Base-by-base conservation (phyloP, 1,284 basidiomycete genomes). In the Ustilago trichophora region DNA sequence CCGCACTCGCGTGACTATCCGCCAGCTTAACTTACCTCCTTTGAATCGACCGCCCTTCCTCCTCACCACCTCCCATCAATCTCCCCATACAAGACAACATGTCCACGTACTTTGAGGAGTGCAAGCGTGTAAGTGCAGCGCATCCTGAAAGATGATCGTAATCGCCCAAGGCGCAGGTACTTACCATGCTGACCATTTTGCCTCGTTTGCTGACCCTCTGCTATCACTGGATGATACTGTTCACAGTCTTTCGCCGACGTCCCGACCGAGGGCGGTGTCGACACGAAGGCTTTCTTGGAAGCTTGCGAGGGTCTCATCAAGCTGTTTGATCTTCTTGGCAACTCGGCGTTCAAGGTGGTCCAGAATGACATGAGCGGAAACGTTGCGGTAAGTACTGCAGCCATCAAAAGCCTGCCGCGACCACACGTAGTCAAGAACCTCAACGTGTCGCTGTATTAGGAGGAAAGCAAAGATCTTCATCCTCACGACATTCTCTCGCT, bases 261-360 rank as follows among this genome's bases (percentile, higher is more conserved):
- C 26, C 87, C 90, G 29, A 86, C 92, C 77, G 92, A 90, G 63
- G 89, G 92, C 73, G 94, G 95, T 70, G 88, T 98, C 81, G 89
- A 97, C 81, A 98, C 96, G 4, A 82, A 87, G 36, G 85, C 86
- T 37, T 99, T 98, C 85, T 86, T 95, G 66, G 89, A 96, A 77
- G 96, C 96, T 9, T 87, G 91, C 3, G 87, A 92, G 73, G 93
- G 92, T 37, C 86, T 99, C 43, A 90, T 95, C 68, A 89, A 90
- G 71, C 85, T 99, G 73, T 97, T 98, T 93, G 95, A 93, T 85
- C 85, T 97, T 19, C 88, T 98, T 44, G 90, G 91, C 63, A 92
- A 91, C 71, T 83, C 90, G 4, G 92, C 94, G 0, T 98, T 99
- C 82, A 74, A 84, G 3, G 85, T 90, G 21, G 95, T 99, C 7